Conservation (phyloP, 169 alveolate genomes). For the Plasmodium relictum region DNA sequence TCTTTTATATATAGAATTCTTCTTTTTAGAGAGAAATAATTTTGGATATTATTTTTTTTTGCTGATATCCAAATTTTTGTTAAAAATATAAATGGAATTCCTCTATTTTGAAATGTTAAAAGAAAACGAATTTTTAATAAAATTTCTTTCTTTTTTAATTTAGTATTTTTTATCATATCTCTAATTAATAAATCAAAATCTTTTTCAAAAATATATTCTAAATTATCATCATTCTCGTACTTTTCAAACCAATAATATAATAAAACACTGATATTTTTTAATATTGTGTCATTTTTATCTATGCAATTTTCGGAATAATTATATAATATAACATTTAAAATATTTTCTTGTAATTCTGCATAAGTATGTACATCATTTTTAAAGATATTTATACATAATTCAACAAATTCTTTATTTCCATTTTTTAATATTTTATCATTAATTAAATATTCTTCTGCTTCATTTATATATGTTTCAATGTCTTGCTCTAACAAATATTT, state of each 20-base stretch:
- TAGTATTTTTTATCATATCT: conserved; percentile 16
- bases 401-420: conserved; percentile 22
- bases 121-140: conserved; percentile 51
- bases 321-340: conserved; percentile 31
- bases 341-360: conserved; percentile 28
- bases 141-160: conserved; percentile 30
- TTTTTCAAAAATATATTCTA: conserved; percentile 1
- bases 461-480: conserved; percentile 18
- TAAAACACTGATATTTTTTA: conserved; percentile 13
- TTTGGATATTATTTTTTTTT: conserved; percentile 28
- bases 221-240: conserved; percentile 7
- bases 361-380: conserved; percentile 67
- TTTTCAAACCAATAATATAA: conserved; percentile 42
- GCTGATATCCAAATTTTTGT: conserved; percentile 56
- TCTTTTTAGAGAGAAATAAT: conserved; percentile 43
- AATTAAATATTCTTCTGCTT: conserved; percentile 47
- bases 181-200: conserved; percentile 33
- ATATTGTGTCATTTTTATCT: conserved; percentile 8
- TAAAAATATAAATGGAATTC: conserved; percentile 62
- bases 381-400: conserved; percentile 49
- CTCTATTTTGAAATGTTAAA: conserved; percentile 61
- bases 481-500: conserved; percentile 55
- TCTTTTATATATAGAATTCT: conserved; percentile 39
- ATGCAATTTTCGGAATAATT: conserved; percentile 23
- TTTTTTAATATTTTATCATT: conserved; percentile 16